Evolutionary conservation across 176 grass and related monocot genomes (phyloP).

Genomic region (Saccharum officinarum): DNA sequence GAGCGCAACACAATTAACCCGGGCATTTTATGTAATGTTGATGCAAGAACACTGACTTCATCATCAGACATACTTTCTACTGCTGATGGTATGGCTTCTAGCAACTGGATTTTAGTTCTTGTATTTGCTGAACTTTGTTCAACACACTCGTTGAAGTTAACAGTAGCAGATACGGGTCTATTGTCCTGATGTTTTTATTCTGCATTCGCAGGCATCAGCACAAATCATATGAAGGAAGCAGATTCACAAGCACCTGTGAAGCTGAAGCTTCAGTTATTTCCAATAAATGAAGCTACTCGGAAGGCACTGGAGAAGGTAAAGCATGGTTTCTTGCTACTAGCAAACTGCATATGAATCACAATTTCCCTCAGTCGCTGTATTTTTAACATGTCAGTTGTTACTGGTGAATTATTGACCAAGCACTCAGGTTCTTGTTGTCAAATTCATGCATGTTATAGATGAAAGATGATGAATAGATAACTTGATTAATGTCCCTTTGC

Average conservation of each 20-base stretch:
- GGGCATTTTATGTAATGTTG: slow-evolving; percentile 29
- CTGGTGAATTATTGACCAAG: neutral
- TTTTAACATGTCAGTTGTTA: slow-evolving; percentile 13
- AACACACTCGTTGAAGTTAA: neutral
- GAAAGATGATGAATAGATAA: neutral
- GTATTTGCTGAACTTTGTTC: slow-evolving; percentile 2
- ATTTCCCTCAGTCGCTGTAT: neutral
- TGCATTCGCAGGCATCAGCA: slow-evolving; percentile 50
- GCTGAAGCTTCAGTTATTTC: slow-evolving; percentile 95
- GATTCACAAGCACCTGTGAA: slow-evolving; percentile 61
- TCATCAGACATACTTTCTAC: slow-evolving; percentile 45
- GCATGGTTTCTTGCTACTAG: slow-evolving; percentile 9
- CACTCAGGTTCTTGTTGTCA: slow-evolving; percentile 2
- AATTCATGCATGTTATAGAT: slow-evolving; percentile 32
- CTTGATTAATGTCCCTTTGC: neutral
- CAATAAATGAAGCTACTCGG: slow-evolving; percentile 88
- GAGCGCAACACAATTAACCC: slow-evolving; percentile 49
- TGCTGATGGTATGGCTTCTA: slow-evolving; percentile 50
- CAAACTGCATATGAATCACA: slow-evolving; percentile 9
- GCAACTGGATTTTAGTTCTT: slow-evolving; percentile 10
- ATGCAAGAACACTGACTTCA: slow-evolving; percentile 38
- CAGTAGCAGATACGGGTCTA: neutral
- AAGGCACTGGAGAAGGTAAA: slow-evolving; percentile 94
- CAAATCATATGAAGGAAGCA: slow-evolving; percentile 56
- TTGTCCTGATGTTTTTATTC: slow-evolving; percentile 31